Percentiles rank a stretch among this genome's conserved stretches.
These are phyloP conservation scores for Pseudogymnoascus sp. DNA, from an alignment of 2,329 filamentous ascomycete species.

Conservation along the genomic window DNA sequence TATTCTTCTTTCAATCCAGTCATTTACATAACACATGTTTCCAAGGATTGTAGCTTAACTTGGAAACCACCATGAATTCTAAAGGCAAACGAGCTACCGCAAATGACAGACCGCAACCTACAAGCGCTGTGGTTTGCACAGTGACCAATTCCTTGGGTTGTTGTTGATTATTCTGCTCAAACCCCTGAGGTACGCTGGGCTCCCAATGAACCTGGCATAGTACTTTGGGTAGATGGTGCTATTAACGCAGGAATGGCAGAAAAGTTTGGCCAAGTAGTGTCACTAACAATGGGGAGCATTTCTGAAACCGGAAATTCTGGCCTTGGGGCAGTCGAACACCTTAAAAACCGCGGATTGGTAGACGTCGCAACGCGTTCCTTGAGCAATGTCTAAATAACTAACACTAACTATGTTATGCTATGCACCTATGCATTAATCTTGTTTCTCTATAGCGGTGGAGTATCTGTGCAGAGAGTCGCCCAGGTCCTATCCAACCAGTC, in stretches of 20 bases:
- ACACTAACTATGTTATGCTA: neutral
- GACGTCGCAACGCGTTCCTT: neutral
- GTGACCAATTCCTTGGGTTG: neutral
- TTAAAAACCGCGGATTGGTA: neutral
- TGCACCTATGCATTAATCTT: neutral
- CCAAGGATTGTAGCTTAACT: neutral
- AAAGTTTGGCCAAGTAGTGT: neutral
- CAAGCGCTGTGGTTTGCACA: neutral
- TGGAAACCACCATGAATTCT: neutral
- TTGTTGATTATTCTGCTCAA: neutral
- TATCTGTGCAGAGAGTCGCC: constrained; percentile 2
- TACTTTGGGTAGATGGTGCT: neutral
- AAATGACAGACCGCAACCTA: neutral
- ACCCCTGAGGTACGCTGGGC: neutral
- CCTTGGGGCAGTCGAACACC: neutral
- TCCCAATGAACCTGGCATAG: neutral
- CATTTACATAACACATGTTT: neutral
- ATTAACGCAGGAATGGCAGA: neutral
- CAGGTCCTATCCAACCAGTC: neutral
- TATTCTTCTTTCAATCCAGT: neutral
- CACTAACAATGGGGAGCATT: neutral
- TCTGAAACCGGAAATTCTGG: neutral
- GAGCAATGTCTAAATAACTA: neutral
- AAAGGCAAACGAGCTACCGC: neutral
- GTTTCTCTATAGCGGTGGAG: neutral